Base-by-base conservation (phyloP, 1,284 basidiomycete species). In the Malassezia dermatis region DNA sequence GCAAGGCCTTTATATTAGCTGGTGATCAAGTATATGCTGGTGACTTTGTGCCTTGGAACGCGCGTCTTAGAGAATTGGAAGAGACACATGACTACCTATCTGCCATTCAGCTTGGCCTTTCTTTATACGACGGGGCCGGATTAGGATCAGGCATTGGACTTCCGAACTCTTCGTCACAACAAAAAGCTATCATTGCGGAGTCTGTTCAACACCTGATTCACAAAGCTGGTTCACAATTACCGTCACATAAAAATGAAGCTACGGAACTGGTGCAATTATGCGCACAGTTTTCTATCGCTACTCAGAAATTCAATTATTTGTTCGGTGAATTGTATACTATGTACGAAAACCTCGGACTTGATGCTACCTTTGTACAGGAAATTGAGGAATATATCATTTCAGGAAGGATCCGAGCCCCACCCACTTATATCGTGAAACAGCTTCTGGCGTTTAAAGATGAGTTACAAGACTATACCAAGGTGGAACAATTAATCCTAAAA, bases 401-500 rank as follows among this genome's bases (percentile, higher is more conserved):
- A 28, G 83, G 84, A 37, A 79, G 80, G 13, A 81, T 98, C 31
- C 80, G 79, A 11, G 79, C 81, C 31, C 81, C 93, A 4, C 89
- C 94, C 3, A 67, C 75, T 10, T 88, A 89, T 7, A 85, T 96
- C 45, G 86, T 88, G 6, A 89, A 99, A 74, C 81, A 83, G 40
- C 78, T 99, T 21, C 80, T 98, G 45, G 80, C 81, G 1, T 78
- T 88, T 56, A 86, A 94, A 64, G 85, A 86, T 48, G 81, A 84
- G 32, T 80, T 83, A 35, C 79, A 79, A 5, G 82, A 85, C 51
- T 84, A 85, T 19, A 85, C 86, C 47, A 79, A 83, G 2, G 87
- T 88, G 1, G 90, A 98, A 73, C 81, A 82, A 35, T 79, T 98
- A 56, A 93, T 99, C 51, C 95, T 90, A 88, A 89, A 94, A 72